Conservation (phyloP, 2,329 filamentous ascomycete species). For the Aspergillus sp. region DNA sequence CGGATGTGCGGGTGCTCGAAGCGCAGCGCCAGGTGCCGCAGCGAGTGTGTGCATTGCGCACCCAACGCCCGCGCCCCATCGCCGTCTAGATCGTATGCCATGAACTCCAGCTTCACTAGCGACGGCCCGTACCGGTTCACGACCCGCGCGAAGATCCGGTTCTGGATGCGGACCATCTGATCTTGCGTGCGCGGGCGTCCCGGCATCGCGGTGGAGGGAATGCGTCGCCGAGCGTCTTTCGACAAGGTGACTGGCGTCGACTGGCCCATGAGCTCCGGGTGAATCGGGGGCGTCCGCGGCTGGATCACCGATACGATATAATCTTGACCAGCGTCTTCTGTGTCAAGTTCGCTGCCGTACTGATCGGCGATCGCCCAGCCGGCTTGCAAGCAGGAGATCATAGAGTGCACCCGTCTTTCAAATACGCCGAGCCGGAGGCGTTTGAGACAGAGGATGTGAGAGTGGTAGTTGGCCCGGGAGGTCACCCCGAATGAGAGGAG, state of each 20-base stretch:
- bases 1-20: slow-evolving; percentile 36
- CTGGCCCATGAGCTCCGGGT: not conserved
- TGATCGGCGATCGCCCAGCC: slow-evolving; percentile 23
- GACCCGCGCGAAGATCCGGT: slow-evolving; percentile 22
- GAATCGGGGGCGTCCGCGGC: not conserved
- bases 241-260: not conserved
- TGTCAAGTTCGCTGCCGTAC: slow-evolving; percentile 1
- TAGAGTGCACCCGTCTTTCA: slow-evolving; percentile 30
- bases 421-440: slow-evolving; percentile 33
- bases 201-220: not conserved
- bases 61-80: slow-evolving; percentile 27
- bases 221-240: slow-evolving; percentile 3
- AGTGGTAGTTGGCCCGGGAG: slow-evolving; percentile 25
- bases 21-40: slow-evolving; percentile 33
- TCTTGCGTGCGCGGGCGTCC: slow-evolving; percentile 8
- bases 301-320: slow-evolving; percentile 19
- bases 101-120: slow-evolving; percentile 29
- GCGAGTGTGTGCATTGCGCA: slow-evolving; percentile 17
- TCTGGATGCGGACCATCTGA: slow-evolving; percentile 25
- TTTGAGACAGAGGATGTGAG: slow-evolving; percentile 28
- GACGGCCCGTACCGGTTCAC: slow-evolving; percentile 25
- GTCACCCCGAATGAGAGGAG: slow-evolving; percentile 33
- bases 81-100: slow-evolving; percentile 31
- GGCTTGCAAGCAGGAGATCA: slow-evolving; percentile 30
- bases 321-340: slow-evolving; percentile 5